Evolutionary conservation across 1,284 basidiomycete genomes (phyloP).

Genomic region (Apiotrichum laibachii): DNA sequence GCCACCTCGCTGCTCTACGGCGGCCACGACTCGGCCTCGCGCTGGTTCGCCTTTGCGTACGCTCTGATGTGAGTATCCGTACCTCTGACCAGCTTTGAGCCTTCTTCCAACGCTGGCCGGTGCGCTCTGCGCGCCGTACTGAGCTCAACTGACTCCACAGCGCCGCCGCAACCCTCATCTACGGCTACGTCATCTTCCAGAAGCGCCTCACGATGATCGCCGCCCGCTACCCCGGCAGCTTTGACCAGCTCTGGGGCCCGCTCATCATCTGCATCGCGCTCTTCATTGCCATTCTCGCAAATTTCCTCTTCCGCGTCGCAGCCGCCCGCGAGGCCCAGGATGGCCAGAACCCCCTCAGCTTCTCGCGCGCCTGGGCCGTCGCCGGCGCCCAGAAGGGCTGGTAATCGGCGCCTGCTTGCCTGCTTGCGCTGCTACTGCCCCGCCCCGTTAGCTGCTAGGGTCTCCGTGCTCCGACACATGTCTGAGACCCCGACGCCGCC

Average conservation of each 20-base stretch:
- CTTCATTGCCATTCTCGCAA: constrained; percentile 78
- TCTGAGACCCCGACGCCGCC: too few relatives aligned
- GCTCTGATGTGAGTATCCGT: constrained; percentile 60
- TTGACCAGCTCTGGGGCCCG: constrained; percentile 78
- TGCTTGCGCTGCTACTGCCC: too few relatives aligned
- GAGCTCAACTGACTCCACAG: constrained; percentile 22
- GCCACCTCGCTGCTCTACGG: constrained; percentile 66
- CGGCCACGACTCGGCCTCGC: constrained; percentile 64
- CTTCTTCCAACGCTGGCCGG: neutral
- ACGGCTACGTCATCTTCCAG: constrained; percentile 85
- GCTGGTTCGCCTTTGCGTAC: constrained; percentile 79
- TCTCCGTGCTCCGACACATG: too few relatives aligned
- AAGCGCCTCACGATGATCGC: constrained; percentile 87
- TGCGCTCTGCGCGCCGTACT: neutral
- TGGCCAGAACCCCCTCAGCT: constrained; percentile 38
- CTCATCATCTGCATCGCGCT: constrained; percentile 72
- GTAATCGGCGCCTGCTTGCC: neutral
- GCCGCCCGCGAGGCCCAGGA: constrained; percentile 33
- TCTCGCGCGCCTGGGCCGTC: constrained; percentile 36
- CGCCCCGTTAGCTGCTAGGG: too few relatives aligned
- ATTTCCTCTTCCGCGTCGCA: constrained; percentile 70
- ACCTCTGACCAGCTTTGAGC: too few relatives aligned
- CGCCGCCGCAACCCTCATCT: constrained; percentile 56
- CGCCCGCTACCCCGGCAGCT: constrained; percentile 82
- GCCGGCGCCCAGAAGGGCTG: constrained; percentile 28